Conservation (phyloP, 345 rosid species). For the Sisymbrium irio region DNA sequence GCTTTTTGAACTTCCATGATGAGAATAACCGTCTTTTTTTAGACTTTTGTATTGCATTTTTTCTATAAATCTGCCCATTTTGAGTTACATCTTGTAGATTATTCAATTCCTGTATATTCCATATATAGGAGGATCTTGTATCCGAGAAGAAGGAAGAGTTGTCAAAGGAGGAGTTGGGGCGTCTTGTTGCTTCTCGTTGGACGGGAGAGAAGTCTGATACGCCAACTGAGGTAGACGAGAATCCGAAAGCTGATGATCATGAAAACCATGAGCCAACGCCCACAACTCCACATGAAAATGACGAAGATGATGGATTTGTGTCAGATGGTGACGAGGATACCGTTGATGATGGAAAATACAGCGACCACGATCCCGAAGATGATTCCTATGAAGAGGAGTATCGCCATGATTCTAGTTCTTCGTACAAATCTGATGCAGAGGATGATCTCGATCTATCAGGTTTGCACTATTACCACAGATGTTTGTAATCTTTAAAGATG, state of each 20-base stretch:
- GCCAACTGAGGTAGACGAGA: constrained; percentile 40
- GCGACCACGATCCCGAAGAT: constrained; percentile 58
- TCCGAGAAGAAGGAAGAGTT: constrained; percentile 57
- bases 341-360: constrained; percentile 46
- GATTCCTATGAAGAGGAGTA: constrained; percentile 50
- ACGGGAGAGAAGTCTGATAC: constrained; percentile 68
- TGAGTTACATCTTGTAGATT: neutral
- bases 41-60: constrained; percentile 14
- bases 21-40: neutral
- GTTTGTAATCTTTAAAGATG: neutral
- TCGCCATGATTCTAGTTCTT: constrained; percentile 48
- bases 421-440: constrained; percentile 53
- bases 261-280: constrained; percentile 50
- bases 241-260: constrained; percentile 34
- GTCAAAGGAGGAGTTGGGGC: constrained; percentile 93
- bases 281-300: constrained; percentile 44
- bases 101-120: constrained; percentile 8
- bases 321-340: constrained; percentile 66
- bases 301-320: constrained; percentile 59
- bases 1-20: neutral
- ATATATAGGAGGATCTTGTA: constrained; percentile 42
- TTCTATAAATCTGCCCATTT: neutral
- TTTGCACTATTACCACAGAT: constrained; percentile 27
- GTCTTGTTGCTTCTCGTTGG: constrained; percentile 97
- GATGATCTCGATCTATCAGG: constrained; percentile 64